phyloP scores from a whole-genome alignment of 2,329 filamentous ascomycete species.

The Ilyonectria destructans region DNA sequence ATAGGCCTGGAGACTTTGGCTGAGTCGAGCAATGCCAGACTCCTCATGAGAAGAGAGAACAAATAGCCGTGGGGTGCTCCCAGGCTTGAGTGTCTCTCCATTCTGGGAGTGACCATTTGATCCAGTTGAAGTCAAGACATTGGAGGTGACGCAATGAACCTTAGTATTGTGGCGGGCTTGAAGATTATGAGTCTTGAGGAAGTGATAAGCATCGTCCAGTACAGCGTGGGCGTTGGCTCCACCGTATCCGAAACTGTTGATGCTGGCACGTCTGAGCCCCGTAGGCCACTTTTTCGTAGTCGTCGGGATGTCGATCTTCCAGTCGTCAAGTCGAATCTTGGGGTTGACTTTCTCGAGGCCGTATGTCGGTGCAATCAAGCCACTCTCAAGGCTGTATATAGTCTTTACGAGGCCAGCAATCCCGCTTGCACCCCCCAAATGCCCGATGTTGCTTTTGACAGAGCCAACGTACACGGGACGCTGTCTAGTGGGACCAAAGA shows the following conservation, averaged over 20 bases:
- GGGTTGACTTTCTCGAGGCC: conserved; percentile 24
- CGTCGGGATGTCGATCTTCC: conserved; percentile 4
- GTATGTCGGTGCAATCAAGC: conserved; percentile 30
- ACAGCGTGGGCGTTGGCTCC: conserved; percentile 42
- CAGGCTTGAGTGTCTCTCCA: no score
- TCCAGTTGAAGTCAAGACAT: background rate
- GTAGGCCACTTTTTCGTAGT: conserved; percentile 6
- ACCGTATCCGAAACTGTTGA: conserved; percentile 26
- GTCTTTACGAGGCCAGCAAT: conserved; percentile 33
- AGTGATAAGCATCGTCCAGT: conserved; percentile 37
- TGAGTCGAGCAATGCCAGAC: background rate
- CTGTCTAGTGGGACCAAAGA: conserved; percentile 16
- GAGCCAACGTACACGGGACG: conserved; percentile 24
- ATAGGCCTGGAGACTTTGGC: background rate
- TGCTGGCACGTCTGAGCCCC: conserved; percentile 6
- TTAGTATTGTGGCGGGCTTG: conserved; percentile 13
- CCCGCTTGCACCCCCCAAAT: conserved; percentile 31
- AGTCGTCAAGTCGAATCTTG: conserved; percentile 17
- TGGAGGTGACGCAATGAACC: background rate
- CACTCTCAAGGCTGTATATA: conserved; percentile 28
- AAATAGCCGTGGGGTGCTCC: no score
- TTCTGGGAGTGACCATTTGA: no score
- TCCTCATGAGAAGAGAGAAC: no score
- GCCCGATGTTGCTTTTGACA: conserved; percentile 40
- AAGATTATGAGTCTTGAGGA: conserved; percentile 19